Percentiles rank a stretch among this genome's conserved stretches.
These are phyloP conservation scores for Aspergillus coremiiformis DNA, from an alignment of 495 filamentous ascomycete species.

Conservation along the genomic window DNA sequence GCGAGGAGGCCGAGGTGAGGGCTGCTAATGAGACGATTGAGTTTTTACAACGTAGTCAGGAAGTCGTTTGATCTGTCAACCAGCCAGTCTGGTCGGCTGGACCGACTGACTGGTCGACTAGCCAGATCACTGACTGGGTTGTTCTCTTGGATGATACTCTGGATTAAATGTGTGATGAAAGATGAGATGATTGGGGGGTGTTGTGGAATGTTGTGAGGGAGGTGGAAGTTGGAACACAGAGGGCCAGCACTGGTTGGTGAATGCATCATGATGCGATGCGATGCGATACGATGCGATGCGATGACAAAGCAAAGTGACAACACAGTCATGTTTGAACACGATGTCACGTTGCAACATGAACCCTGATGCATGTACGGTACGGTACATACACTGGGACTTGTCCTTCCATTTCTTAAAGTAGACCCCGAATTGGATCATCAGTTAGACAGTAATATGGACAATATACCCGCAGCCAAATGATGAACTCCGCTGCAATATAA, in stretches of 20 bases:
- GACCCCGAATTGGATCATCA: neutral
- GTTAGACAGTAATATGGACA: neutral
- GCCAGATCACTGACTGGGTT: neutral
- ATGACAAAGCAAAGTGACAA: too few relatives aligned
- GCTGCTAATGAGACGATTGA: conserved; percentile 18
- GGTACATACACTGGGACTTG: too few relatives aligned
- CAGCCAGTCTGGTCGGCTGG: too few relatives aligned
- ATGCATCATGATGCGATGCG: too few relatives aligned
- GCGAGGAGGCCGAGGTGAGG: conserved; percentile 25
- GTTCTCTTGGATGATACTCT: neutral
- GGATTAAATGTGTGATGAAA: neutral
- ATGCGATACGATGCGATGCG: too few relatives aligned
- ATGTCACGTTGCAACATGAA: neutral
- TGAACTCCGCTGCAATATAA: neutral
- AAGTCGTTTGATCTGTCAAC: neutral
- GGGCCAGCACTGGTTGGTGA: neutral
- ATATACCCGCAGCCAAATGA: neutral
- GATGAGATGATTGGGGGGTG: too few relatives aligned
- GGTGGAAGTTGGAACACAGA: too few relatives aligned
- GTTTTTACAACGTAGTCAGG: neutral
- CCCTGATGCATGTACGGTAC: too few relatives aligned
- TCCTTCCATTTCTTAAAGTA: neutral
- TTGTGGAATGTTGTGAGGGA: neutral
- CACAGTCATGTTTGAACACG: too few relatives aligned
- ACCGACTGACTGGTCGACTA: neutral